A percentile compares a stretch with the other conserved stretches of the same genome.
Conservation (phyloP, 192 early-diverging fungal genomes). For the Rhizoclosmatium sp. region DNA sequence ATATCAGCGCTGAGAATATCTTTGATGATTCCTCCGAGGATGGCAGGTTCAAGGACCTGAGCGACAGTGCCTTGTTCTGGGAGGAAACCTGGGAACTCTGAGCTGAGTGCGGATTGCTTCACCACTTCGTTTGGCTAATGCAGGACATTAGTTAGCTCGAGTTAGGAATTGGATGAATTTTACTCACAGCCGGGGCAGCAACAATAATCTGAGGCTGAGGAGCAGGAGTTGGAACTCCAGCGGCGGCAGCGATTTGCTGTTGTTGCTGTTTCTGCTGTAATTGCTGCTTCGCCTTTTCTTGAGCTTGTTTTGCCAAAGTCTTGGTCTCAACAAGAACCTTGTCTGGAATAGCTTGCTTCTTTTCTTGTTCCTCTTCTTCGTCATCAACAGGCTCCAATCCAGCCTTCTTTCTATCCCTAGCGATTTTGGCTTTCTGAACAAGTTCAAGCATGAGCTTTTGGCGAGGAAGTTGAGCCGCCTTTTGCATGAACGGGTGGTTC, state of each 20-base stretch:
- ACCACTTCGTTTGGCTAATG: conserved; percentile 34
- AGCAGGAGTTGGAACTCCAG: not conserved
- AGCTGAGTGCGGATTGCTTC: conserved; percentile 16
- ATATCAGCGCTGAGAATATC: conserved; percentile 60
- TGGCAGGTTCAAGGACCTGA: conserved; percentile 43
- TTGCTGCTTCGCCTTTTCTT: conserved; percentile 35
- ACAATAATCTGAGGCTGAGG: not conserved
- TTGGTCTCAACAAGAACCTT: conserved; percentile 56
- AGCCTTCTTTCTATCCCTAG: conserved; percentile 59
- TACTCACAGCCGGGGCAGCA: conserved; percentile 32
- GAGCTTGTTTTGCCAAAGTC: conserved; percentile 51
- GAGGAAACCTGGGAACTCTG: conserved; percentile 44
- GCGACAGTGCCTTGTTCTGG: conserved; percentile 35
- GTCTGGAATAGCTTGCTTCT: conserved; percentile 49
- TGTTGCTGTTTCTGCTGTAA: conserved; percentile 22
- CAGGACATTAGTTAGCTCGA: not conserved
- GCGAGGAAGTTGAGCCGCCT: conserved; percentile 48
- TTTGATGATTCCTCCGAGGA: conserved; percentile 47
- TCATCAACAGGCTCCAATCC: conserved; percentile 61
- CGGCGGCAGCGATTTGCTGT: conserved; percentile 12
- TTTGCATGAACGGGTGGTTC: conserved; percentile 65
- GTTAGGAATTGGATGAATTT: not conserved
- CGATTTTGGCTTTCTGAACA: conserved; percentile 56
- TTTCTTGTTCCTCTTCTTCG: conserved; percentile 59
- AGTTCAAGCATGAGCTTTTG: conserved; percentile 56